Evolutionary conservation across 768 basidiomycete genomes (phyloP).

Genomic region (Sporobolomyces phaffii): DNA sequence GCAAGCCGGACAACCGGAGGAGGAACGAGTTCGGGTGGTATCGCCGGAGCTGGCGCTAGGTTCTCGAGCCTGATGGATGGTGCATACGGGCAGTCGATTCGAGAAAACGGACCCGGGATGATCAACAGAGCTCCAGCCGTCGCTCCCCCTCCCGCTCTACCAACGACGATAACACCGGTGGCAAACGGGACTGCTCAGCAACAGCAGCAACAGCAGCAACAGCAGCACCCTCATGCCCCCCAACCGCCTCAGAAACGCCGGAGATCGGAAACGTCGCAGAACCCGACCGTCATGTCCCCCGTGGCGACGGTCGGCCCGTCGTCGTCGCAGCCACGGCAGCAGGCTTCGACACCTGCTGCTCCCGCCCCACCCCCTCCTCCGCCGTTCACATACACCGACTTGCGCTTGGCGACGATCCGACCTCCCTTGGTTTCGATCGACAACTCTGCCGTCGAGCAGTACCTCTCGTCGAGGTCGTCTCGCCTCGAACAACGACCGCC

Average conservation of each 20-base stretch:
- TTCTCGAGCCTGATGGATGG: conserved; percentile 23
- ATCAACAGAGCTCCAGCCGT: background rate
- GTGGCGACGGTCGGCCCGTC: background rate
- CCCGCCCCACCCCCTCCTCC: conserved; percentile 10
- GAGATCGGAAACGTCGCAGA: conserved; percentile 9
- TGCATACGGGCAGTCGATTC: background rate
- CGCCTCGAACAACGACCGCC: background rate
- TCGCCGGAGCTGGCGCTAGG: background rate
- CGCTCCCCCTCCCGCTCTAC: background rate
- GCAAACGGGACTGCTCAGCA: background rate
- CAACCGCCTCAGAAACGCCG: conserved; percentile 8
- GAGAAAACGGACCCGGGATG: background rate
- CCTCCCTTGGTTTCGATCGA: conserved; percentile 25
- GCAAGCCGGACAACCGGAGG: background rate
- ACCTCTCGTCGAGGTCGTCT: background rate
- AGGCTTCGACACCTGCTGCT: background rate
- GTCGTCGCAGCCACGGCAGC: no score
- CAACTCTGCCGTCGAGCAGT: conserved; percentile 13
- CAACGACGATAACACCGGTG: background rate
- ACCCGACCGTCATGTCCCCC: background rate
- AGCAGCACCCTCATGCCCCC: background rate
- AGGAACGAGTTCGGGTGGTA: background rate
- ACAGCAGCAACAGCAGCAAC: background rate
- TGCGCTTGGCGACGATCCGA: conserved; percentile 10
- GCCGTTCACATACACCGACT: conserved; percentile 25